Percentiles rank a stretch among this genome's conserved stretches.
Conservation (phyloP, 345 rosid species). For the Melaleuca alternifolia region DNA sequence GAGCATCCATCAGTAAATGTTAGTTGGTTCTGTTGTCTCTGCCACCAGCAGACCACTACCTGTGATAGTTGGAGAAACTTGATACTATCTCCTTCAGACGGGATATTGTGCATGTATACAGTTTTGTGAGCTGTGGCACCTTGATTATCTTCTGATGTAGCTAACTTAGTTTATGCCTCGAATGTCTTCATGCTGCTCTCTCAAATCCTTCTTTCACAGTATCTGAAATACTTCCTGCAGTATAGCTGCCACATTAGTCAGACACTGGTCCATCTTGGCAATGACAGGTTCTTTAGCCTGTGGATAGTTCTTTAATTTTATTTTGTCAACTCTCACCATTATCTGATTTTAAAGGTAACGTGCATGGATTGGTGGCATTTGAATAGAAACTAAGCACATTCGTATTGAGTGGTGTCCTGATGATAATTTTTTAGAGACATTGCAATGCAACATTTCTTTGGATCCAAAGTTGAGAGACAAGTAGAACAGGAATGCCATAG, state of each 20-base stretch:
- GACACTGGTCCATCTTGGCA: not conserved
- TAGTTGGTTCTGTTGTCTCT: not conserved
- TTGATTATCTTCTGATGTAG: not conserved
- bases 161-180: not conserved
- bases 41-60: not conserved
- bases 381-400: not conserved
- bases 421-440: not conserved
- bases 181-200: not conserved
- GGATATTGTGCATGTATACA: not conserved
- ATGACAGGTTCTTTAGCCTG: not conserved
- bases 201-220: not conserved
- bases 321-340: not conserved
- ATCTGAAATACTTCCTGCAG: not conserved
- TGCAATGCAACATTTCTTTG: not conserved
- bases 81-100: not conserved
- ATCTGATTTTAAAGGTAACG: not conserved
- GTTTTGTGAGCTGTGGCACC: not conserved
- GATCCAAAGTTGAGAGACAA: not conserved
- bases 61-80: not conserved
- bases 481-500: not conserved
- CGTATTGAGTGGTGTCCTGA: not conserved
- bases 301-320: not conserved
- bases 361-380: not conserved
- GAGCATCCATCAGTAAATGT: not conserved
- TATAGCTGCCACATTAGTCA: not conserved